phyloP scores from a whole-genome alignment of 2,329 filamentous ascomycete species.

The Curvularia sp. region DNA sequence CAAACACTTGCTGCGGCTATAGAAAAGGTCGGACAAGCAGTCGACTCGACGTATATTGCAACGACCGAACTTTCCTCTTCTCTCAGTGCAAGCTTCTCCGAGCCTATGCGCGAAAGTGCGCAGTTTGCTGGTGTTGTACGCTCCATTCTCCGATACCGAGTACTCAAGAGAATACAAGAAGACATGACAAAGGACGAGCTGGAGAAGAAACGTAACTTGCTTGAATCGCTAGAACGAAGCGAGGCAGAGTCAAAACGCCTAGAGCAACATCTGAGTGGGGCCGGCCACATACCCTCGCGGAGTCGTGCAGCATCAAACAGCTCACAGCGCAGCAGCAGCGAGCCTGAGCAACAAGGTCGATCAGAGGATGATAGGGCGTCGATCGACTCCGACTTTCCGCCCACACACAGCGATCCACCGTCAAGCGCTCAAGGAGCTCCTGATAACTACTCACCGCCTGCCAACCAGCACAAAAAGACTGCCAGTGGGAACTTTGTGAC shows the following conservation, averaged over 20 bases:
- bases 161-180: conserved; percentile 93
- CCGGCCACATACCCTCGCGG: conserved; percentile 68
- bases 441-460: conserved; percentile 38
- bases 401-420: conserved; percentile 76
- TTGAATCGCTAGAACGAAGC: conserved; percentile 91
- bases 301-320: conserved; percentile 71
- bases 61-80: conserved; percentile 89
- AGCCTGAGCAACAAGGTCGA: conserved; percentile 52
- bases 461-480: conserved; percentile 73
- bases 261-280: conserved; percentile 85
- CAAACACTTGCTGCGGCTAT: conserved; percentile 89
- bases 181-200: conserved; percentile 96
- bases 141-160: conserved; percentile 84
- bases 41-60: conserved; percentile 93
- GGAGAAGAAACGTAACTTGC: conserved; percentile 79
- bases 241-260: conserved; percentile 92
- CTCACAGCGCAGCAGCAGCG: conserved; percentile 52
- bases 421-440: conserved; percentile 77
- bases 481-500: conserved; percentile 86
- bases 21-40: conserved; percentile 91
- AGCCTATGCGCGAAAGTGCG: conserved; percentile 96
- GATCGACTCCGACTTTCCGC: conserved; percentile 95
- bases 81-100: conserved; percentile 91
- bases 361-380: conserved; percentile 79
- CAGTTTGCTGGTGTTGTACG: conserved; percentile 96